Evolutionary conservation across 1,284 basidiomycete species (phyloP), one percentile per base, ranked within the genome.

Genomic region (Ceratobasidium sp.): DNA sequence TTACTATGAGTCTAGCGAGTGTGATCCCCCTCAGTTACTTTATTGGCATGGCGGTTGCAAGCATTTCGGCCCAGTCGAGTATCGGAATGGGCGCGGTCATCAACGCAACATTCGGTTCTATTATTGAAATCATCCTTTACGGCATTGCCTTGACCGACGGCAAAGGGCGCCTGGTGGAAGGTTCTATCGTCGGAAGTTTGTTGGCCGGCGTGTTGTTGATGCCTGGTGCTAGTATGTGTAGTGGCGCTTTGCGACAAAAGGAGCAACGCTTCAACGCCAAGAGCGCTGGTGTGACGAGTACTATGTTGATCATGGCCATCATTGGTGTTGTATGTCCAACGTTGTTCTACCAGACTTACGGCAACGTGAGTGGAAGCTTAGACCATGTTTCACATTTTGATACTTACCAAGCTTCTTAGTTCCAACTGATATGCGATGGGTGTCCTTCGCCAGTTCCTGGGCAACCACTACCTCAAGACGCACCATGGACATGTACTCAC

Each of bases 31-130:
- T 99, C 6, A 96, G 93, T 6, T 99, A 99, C 83, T 99, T 98
- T 81, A 98, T 99, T 76, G 97, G 97, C 25, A 99, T 99, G 97
- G 97, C 97, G 1, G 97, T 99, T 68, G 97, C 97, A 0, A 96
- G 93, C 57, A 99, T 99, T 77, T 95, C 93, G 25, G 96, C 97
- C 0, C 97, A 99, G 78, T 96, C 93, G 0, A 95, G 92, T 15
- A 99, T 99, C 73, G 97, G 97, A 13, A 98, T 99, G 95, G 97
- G 97, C 72, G 97, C 97, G 0, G 96, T 99, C 74, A 99, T 99
- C 83, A 99, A 99, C 79, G 97, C 97, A 0, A 97, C 95, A 0
- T 99, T 99, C 75, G 97, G 97, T 78, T 96, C 94, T 10, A 90
- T 99, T 77, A 96, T 99, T 78, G 97, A 99, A 79, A 93, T 99